Evolutionary conservation across 768 basidiomycete species (phyloP).

Genomic region (Suillus sp.): DNA sequence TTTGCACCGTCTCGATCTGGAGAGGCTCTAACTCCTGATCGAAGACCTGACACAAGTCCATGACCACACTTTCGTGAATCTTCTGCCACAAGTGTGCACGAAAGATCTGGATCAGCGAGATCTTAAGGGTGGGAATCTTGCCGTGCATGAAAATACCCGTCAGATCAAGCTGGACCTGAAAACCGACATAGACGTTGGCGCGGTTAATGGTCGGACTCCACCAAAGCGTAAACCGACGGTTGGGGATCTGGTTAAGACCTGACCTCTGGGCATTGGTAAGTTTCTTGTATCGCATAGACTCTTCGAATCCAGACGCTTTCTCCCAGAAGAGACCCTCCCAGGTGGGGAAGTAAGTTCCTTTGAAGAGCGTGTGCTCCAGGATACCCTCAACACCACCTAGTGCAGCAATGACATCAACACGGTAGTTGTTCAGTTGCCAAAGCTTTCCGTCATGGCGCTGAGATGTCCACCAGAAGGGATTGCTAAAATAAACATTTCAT

Average conservation of each 20-base stretch:
- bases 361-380: slow-evolving; percentile 95
- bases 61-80: slow-evolving; percentile 91
- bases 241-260: slow-evolving; percentile 96
- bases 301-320: slow-evolving; percentile 96
- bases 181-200: slow-evolving; percentile 99
- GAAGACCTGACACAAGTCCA: slow-evolving; percentile 98
- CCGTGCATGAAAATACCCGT: slow-evolving; percentile 99
- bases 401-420: slow-evolving; percentile 98
- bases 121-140: slow-evolving; percentile 97
- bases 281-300: slow-evolving; percentile 95
- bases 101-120: slow-evolving; percentile 99
- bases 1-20: slow-evolving; percentile 99
- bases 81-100: slow-evolving; percentile 99
- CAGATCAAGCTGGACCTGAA: slow-evolving; percentile 98
- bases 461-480: slow-evolving; percentile 99
- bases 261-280: slow-evolving; percentile 98
- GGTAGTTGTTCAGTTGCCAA: slow-evolving; percentile 98
- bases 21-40: slow-evolving; percentile 98
- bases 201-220: slow-evolving; percentile 99
- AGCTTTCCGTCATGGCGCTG: slow-evolving; percentile 96
- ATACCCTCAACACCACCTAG: slow-evolving; percentile 96
- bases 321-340: slow-evolving; percentile 99
- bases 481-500: slow-evolving; percentile 44
- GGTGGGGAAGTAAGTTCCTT: slow-evolving; percentile 96
- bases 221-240: slow-evolving; percentile 99